phyloP scores from a whole-genome alignment of 1,284 basidiomycete species.

The Filobasidium uniguttulatum region DNA sequence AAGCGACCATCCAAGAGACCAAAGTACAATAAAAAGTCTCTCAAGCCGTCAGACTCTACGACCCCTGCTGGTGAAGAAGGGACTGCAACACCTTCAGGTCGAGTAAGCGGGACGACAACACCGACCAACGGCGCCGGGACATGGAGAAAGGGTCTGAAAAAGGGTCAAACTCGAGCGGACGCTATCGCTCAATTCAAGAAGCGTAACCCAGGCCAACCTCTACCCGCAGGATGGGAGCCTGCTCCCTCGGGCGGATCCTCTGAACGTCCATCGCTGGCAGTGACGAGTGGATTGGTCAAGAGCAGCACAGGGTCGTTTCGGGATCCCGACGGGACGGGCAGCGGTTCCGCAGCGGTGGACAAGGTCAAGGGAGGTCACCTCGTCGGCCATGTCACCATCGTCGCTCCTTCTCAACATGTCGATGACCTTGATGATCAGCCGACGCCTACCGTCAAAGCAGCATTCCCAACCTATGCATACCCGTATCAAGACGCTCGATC shows the following conservation, averaged over 20 bases:
- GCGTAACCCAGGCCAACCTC: neutral
- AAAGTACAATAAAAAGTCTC: neutral
- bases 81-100: too few species aligned
- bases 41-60: too few species aligned
- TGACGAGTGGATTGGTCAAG: neutral
- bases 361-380: neutral
- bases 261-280: neutral
- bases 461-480: too few species aligned
- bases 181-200: neutral
- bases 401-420: neutral
- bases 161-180: slow-evolving; percentile 1
- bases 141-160: slow-evolving; percentile 1
- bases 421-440: too few species aligned
- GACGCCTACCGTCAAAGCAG: too few species aligned
- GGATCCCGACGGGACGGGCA: neutral
- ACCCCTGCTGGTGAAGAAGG: too few species aligned
- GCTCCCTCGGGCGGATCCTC: neutral
- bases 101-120: neutral
- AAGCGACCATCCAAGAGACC: neutral
- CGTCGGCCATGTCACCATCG: neutral
- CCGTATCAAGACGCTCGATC: too few species aligned
- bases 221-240: neutral
- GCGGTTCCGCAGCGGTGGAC: neutral
- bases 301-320: neutral
- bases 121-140: neutral